Evolutionary conservation across 2,329 filamentous ascomycete genomes (phyloP).

Genomic region (Curvularia sp.): DNA sequence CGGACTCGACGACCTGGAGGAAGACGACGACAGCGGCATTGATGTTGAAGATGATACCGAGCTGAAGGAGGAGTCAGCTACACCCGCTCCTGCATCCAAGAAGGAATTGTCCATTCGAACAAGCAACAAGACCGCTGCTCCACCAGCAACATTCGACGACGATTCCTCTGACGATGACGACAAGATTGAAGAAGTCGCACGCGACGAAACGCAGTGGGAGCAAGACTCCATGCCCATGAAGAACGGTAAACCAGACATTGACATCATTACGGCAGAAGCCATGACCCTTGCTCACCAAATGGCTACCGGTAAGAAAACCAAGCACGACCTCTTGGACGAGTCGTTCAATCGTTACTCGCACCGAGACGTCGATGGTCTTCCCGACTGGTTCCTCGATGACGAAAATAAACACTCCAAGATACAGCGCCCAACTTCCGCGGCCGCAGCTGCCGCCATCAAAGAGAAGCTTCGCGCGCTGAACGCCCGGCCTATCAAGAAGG

Average conservation of each 20-base stretch:
- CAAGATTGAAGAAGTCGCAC: constrained; percentile 70
- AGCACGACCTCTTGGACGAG: constrained; percentile 83
- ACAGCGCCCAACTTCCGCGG: constrained; percentile 89
- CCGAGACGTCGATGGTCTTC: constrained; percentile 88
- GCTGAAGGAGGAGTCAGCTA: constrained; percentile 21
- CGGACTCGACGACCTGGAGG: constrained; percentile 67
- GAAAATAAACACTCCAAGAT: constrained; percentile 82
- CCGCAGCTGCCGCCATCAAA: constrained; percentile 88
- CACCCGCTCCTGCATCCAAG: constrained; percentile 21
- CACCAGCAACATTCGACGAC: constrained; percentile 39
- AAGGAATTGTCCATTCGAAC: constrained; percentile 25
- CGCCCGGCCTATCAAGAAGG: constrained; percentile 98
- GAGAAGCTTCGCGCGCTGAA: constrained; percentile 93
- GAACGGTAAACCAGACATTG: constrained; percentile 79
- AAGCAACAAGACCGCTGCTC: constrained; percentile 27
- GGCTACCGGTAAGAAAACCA: constrained; percentile 82
- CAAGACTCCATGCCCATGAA: constrained; percentile 67
- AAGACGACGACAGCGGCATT: constrained; percentile 51
- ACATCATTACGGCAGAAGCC: constrained; percentile 98
- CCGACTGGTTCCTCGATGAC: constrained; percentile 98
- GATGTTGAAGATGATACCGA: constrained; percentile 49
- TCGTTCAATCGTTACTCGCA: constrained; percentile 92
- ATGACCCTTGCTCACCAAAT: constrained; percentile 96
- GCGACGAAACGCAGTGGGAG: constrained; percentile 68
- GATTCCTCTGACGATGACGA: constrained; percentile 48